phyloP scores from a whole-genome alignment of 306 rosid genomes.

The Benincasa hispida region DNA sequence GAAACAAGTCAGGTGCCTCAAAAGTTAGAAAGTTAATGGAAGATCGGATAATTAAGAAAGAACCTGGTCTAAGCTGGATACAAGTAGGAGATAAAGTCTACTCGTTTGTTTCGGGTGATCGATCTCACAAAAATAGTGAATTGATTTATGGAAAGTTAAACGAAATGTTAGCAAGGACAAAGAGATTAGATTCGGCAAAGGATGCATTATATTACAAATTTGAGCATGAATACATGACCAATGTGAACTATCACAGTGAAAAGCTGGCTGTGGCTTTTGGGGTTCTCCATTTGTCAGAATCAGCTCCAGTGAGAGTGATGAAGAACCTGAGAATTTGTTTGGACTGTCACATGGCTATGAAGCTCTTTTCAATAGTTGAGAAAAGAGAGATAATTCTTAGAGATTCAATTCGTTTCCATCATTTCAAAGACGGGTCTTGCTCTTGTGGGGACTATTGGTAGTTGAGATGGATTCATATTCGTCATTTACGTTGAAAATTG shows the following conservation, averaged over 20 bases:
- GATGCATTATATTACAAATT: constrained; percentile 9
- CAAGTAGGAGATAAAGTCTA: constrained; percentile 37
- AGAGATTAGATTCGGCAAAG: constrained; percentile 4
- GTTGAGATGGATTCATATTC: background rate
- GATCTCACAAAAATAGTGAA: constrained; percentile 30
- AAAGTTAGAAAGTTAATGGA: constrained; percentile 38
- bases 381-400: constrained; percentile 42
- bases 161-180: constrained; percentile 24
- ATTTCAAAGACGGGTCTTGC: constrained; percentile 43
- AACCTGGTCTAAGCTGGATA: constrained; percentile 64
- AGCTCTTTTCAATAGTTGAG: constrained; percentile 35
- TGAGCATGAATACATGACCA: constrained; percentile 1
- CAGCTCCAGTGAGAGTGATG: constrained; percentile 54
- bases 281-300: constrained; percentile 28
- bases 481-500: background rate
- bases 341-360: constrained; percentile 48
- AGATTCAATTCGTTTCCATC: constrained; percentile 48
- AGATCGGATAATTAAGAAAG: constrained; percentile 40
- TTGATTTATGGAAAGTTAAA: constrained; percentile 26
- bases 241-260: constrained; percentile 37
- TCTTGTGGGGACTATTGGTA: constrained; percentile 57
- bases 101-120: constrained; percentile 36
- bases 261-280: constrained; percentile 56
- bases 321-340: constrained; percentile 50
- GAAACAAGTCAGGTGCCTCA: constrained; percentile 23